Base-by-base conservation (phyloP, 495 filamentous ascomycete genomes). In the Lasiosphaeriaceae sp. region DNA sequence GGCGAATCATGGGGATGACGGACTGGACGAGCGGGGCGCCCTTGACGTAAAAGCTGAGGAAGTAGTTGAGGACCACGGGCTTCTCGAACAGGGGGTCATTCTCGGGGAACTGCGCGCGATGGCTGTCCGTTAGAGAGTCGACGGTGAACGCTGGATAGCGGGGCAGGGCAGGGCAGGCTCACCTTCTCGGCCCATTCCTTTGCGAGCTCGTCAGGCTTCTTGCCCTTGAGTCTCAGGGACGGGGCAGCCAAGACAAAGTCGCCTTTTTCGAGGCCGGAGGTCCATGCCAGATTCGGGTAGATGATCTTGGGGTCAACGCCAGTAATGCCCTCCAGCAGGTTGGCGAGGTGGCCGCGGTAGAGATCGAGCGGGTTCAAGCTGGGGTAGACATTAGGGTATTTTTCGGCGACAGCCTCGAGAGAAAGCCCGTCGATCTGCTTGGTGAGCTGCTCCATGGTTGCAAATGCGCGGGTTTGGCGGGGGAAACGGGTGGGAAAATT, bases 21-120 rank as follows among this genome's bases (percentile, higher is more conserved):
- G 83, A 71, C 52, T 83, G 66, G 49, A 80, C 68, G 35, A 92
- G 74, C 24, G 83, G 79, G 0, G 72, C 66, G 14, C 78, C 71
- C 65, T 86, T 86, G 78, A 87, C 87, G 78, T 87, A 94, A 78
- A 97, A 96, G 61, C 86, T 83, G 14, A 97, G 63, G 64, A 90
- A 93, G 47, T 83, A 78, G 52, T 85, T 87, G 56, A 71, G 64
- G 16, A 75, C 71, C 20, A 74, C 76, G 1, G 90, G 90, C 54
- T 86, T 87, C 52, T 86, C 74, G 62, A 94, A 75, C 45, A 94
- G 80, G 31, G 77, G 75, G 41, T 90, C 84, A 55, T 86, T 88
- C 52, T 88, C 85, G 41, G 90, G 89, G 71, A 89, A 93, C 78
- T 86, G 53, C 3, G 34, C 2, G 24, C 3, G n/a, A 31, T 14